Evolutionary conservation across 2,329 filamentous ascomycete species (phyloP).

Genomic region (Chalaropsis thielavioides): DNA sequence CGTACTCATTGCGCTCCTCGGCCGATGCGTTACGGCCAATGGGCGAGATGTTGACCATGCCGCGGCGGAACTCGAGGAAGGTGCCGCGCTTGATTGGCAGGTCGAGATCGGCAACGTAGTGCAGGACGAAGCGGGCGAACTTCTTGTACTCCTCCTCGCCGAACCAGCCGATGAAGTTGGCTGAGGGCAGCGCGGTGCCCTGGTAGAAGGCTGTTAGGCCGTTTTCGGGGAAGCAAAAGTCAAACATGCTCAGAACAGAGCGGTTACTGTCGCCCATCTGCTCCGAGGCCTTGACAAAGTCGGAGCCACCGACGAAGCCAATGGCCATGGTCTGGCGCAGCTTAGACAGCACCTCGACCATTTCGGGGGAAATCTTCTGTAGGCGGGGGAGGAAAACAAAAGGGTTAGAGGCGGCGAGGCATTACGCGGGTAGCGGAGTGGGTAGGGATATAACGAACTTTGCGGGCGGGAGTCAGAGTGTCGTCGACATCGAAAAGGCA

Average conservation of each 20-base stretch:
- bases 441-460: conserved; percentile 36
- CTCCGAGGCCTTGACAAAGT: conserved; percentile 89
- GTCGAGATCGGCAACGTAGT: conserved; percentile 73
- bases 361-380: conserved; percentile 60
- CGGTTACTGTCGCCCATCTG: conserved; percentile 58
- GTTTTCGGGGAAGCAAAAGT: conserved; percentile 97
- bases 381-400: conserved; percentile 3
- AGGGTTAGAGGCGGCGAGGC: not conserved
- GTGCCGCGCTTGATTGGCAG: conserved; percentile 72
- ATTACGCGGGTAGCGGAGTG: not conserved
- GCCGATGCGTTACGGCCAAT: conserved; percentile 74
- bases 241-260: conserved; percentile 75
- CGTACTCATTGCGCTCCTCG: conserved; percentile 67
- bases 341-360: conserved; percentile 62
- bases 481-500: conserved; percentile 93
- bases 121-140: conserved; percentile 60
- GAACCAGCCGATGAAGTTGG: conserved; percentile 82
- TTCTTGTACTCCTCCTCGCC: conserved; percentile 73
- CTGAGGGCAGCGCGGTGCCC: conserved; percentile 58
- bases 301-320: conserved; percentile 83
- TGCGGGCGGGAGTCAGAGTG: conserved; percentile 71
- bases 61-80: conserved; percentile 78
- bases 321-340: conserved; percentile 81
- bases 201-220: conserved; percentile 81
- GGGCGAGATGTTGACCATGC: conserved; percentile 78